A percentile compares a stretch with the other conserved stretches of the same genome.
Evolutionary conservation across 164 flowering plant species (phyloP).

Genomic region (Liriodendron chinense): DNA sequence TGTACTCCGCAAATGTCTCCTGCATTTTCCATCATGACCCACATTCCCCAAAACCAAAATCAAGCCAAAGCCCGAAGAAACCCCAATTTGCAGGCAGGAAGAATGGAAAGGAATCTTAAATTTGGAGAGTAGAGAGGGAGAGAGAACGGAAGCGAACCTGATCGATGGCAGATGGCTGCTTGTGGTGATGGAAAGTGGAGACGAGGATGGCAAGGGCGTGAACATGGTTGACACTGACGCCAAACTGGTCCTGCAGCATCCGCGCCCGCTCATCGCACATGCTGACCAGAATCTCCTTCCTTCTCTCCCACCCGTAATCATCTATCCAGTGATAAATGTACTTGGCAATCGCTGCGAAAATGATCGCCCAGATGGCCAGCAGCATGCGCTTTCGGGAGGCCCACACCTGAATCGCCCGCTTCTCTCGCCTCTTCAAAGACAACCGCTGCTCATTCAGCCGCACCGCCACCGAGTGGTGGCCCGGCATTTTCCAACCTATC

Average conservation of each 20-base stretch:
- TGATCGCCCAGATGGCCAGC: slow-evolving; percentile 45
- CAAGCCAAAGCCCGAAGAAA: background rate
- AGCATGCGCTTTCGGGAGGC: slow-evolving; percentile 6
- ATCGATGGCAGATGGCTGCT: slow-evolving; percentile 82
- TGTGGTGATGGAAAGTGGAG: slow-evolving; percentile 79
- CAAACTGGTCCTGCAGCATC: slow-evolving; percentile 92
- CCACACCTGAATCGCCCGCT: slow-evolving; percentile 16
- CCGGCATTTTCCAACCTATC: slow-evolving; percentile 25
- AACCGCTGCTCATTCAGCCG: slow-evolving; percentile 17
- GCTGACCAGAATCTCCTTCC: slow-evolving; percentile 60
- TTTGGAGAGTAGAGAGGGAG: background rate
- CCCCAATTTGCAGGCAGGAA: background rate
- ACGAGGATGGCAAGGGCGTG: slow-evolving; percentile 87
- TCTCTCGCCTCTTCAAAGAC: slow-evolving; percentile 5
- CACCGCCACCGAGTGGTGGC: slow-evolving; percentile 28
- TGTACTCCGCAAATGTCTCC: slow-evolving; percentile 90
- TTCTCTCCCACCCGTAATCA: slow-evolving; percentile 45
- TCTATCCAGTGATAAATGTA: slow-evolving; percentile 41
- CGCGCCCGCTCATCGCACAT: slow-evolving; percentile 91
- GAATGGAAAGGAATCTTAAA: no score
- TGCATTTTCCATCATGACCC: slow-evolving; percentile 32
- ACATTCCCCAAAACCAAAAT: background rate
- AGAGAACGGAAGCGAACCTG: slow-evolving; percentile 45
- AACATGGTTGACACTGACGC: slow-evolving; percentile 90
- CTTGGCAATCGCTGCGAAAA: slow-evolving; percentile 25